Base-by-base conservation (phyloP, 2,329 filamentous ascomycete species). In the Beauveria bassiana region DNA sequence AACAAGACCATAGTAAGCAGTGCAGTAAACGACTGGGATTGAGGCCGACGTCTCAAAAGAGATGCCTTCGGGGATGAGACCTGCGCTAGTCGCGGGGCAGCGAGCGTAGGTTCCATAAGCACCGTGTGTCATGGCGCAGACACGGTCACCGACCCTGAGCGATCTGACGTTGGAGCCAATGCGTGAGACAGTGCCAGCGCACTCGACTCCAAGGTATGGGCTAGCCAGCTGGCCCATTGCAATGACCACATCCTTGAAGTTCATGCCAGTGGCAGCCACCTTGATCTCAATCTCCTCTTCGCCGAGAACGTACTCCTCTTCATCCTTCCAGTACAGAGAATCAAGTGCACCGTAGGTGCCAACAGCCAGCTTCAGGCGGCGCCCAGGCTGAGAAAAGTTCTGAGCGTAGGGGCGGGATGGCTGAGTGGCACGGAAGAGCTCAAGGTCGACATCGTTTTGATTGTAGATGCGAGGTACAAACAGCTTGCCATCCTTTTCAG, bases 121-220 rank as follows among this genome's bases (percentile, higher is more conserved):
- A 4, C 73, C 72, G 1, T 69, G 60, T 0, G 67, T 74, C 68
- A 72, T 68, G 46, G 71, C 71, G 14, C 91, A 91, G 14, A 96
- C 86, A 66, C 89, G 86, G 75, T 96, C 91, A 61, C 91, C 91
- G 5, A 81, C 68, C 64, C 83, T 76, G 62, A 93, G 81, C 26
- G 74, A 76, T n/a, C 75, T 83, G 2, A 90, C 86, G 4, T 76
- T 78, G 1, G 81, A 73, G 8, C 90, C 90, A 16, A 90, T 75
- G 0, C 74, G 72, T 38, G 77, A 72, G 5, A 78, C 66, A 0
- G 69, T 69, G 5, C 75, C 75, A 42, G 73, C 74, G 60, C 71
- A 74, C 63, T 81, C 80, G 38, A 75, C 71, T 9, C 76, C 75
- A 3, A 72, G 65, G 28, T 72, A 71, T 3, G 68, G 65, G 20